Evolutionary conservation across 176 grass and related monocot genomes (phyloP), one percentile per base, ranked within the genome.

Genomic region (Oryza nivara): DNA sequence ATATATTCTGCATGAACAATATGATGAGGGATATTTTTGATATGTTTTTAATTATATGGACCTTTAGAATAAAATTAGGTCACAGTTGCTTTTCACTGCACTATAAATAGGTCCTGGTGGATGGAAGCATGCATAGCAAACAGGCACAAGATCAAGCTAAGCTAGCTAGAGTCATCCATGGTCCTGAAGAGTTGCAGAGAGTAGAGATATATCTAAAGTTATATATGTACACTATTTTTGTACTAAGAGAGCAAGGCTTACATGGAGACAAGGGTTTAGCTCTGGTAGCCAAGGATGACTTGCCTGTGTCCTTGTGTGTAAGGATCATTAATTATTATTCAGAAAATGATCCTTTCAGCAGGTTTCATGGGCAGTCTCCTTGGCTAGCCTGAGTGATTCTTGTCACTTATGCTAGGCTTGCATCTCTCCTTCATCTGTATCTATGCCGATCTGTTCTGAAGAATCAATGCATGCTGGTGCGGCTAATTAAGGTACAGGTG

Each of bases 291-390:
- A 72, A 81, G 77, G 69, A 89, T 75, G 76, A 75, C 28, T 68
- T 84, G 81, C 56, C 35, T 67, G 15, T 75, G 87, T 63, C 48
- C 60, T 45, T 3, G 7, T 8, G 6, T 7, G 22, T 9, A 76
- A 70, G 79, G 26, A 46, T 76, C 25, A 40, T 40, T 8, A 40
- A 7, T 41, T 26, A 26, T 26, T 26, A 68, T 19, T 76, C 54
- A 60, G 54, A 41, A 14, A 26, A n/a, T 76, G 19, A 65, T 30
- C 22, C 73, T 43, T 88, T 64, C 30, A 23, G 1, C 41, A 40
- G 74, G 81, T 54, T 61, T 70, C 76, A 89, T 73, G 63, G 86
- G 68, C 86, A 84, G 81, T 79, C 81, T 79, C 80, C 87, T 88
- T 88, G 75, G 87, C 81, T 88, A 88, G 60, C 17, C 68, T 20